These are phyloP conservation scores for Erythrophleum fordii DNA, from an alignment of 306 rosid genomes.

Conservation along the genomic window DNA sequence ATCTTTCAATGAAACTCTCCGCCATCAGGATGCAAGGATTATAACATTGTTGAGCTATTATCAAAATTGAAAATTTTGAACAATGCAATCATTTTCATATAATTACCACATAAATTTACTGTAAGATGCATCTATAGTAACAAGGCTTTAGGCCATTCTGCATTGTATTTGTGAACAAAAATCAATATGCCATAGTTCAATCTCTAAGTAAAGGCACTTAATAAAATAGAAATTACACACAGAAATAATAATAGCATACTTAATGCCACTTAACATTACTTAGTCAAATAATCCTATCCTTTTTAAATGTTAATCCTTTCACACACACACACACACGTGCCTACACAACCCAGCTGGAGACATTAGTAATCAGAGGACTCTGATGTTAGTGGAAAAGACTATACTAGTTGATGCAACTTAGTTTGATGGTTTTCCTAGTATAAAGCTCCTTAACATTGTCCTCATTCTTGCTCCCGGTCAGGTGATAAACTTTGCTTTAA, in stretches of 20 bases:
- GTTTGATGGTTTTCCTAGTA: neutral
- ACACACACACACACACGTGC: neutral
- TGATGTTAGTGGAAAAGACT: neutral
- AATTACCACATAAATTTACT: too few species aligned
- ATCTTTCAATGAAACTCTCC: slow-evolving; percentile 10
- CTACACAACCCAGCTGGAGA: neutral
- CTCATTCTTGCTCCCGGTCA: neutral
- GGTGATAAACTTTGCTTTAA: neutral
- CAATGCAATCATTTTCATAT: too few species aligned
- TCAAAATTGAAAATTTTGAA: too few species aligned
- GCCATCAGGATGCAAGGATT: neutral
- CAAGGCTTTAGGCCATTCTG: neutral
- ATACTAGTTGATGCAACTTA: neutral
- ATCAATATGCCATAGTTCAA: neutral
- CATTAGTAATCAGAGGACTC: neutral
- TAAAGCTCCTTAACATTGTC: slow-evolving; percentile 8
- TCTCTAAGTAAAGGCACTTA: neutral
- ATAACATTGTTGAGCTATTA: neutral
- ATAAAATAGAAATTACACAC: neutral
- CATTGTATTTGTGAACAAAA: neutral
- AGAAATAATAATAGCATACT: neutral
- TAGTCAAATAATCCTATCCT: neutral
- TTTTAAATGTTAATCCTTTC: neutral
- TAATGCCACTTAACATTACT: neutral
- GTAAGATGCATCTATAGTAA: neutral